A percentile compares a stretch with the other conserved stretches of the same genome.
These are phyloP conservation scores for Boletus holoroseus DNA, from an alignment of 1,284 basidiomycete species.

Conservation along the genomic window DNA sequence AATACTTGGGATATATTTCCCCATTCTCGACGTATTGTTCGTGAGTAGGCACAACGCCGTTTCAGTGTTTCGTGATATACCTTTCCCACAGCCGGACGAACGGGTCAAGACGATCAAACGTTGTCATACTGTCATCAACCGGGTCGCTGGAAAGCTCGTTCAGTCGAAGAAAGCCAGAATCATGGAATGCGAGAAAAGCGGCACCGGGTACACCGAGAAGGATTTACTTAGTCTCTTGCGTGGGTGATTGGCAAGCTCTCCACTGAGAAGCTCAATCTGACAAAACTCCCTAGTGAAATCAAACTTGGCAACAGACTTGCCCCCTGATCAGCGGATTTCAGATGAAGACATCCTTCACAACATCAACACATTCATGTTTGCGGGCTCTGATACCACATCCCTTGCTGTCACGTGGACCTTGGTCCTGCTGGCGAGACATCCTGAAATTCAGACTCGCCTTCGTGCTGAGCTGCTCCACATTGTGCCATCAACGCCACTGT, in stretches of 20 bases:
- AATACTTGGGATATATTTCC: conserved; percentile 56
- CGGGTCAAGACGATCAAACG: conserved; percentile 45
- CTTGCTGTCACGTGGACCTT: conserved; percentile 76
- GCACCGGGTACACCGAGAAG: conserved; percentile 46
- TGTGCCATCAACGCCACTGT: conserved; percentile 33
- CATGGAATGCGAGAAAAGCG: conserved; percentile 47
- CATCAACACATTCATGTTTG: conserved; percentile 84
- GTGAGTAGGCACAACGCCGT: conserved; percentile 38
- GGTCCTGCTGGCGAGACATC: conserved; percentile 60
- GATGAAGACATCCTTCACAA: conserved; percentile 77
- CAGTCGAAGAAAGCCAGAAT: conserved; percentile 69
- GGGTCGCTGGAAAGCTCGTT: conserved; percentile 63
- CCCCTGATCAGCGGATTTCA: conserved; percentile 65
- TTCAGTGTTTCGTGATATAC: neutral
- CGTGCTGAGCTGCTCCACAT: conserved; percentile 54
- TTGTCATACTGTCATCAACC: conserved; percentile 57
- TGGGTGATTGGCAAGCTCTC: conserved; percentile 34
- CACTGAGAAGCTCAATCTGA: conserved; percentile 7
- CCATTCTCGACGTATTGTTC: conserved; percentile 50
- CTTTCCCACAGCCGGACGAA: conserved; percentile 47
- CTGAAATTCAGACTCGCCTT: conserved; percentile 56
- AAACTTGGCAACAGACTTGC: conserved; percentile 58
- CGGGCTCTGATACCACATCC: conserved; percentile 79
- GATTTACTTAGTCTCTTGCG: conserved; percentile 64
- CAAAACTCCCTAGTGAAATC: conserved; percentile 55